Conservation (phyloP, 1,284 basidiomycete genomes). For the Rhodotorula sp. region DNA sequence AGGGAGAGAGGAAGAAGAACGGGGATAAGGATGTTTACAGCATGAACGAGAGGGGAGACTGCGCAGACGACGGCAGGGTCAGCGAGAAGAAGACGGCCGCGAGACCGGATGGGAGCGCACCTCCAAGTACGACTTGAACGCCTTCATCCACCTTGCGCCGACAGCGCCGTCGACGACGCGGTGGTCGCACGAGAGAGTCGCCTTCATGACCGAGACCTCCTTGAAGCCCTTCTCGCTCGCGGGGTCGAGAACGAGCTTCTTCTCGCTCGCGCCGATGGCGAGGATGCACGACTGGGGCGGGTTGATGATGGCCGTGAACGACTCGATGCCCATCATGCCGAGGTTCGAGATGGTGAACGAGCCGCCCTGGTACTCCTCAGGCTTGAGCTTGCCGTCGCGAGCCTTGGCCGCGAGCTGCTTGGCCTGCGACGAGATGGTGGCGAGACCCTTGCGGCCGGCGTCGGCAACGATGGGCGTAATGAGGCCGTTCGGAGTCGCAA, state of each 20-base stretch:
- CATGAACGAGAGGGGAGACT: constrained; percentile 46
- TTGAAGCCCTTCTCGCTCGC: constrained; percentile 92
- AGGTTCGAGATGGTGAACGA: constrained; percentile 99
- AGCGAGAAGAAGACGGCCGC: neutral
- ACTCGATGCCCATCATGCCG: constrained; percentile 89
- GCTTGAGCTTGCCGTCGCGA: constrained; percentile 91
- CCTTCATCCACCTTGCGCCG: constrained; percentile 82
- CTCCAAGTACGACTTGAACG: constrained; percentile 96
- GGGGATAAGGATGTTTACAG: constrained; percentile 38
- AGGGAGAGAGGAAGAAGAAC: neutral
- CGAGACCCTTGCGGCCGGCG: constrained; percentile 85
- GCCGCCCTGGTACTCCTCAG: constrained; percentile 97
- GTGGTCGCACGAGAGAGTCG: constrained; percentile 93
- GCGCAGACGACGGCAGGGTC: neutral
- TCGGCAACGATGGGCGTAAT: constrained; percentile 98
- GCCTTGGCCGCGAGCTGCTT: constrained; percentile 93
- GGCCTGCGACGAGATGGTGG: constrained; percentile 85
- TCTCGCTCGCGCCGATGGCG: constrained; percentile 85
- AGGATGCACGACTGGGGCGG: constrained; percentile 97
- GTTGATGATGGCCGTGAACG: constrained; percentile 99
- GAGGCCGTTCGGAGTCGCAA: constrained; percentile 91
- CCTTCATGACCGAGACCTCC: constrained; percentile 89
- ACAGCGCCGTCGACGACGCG: constrained; percentile 87
- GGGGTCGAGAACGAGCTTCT: constrained; percentile 80
- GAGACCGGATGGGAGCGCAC: constrained; percentile 87